Percentiles rank a stretch among this genome's conserved stretches.
Conservation (phyloP, 2,329 filamentous ascomycete genomes). For the Ascocoryne sarcoides region DNA sequence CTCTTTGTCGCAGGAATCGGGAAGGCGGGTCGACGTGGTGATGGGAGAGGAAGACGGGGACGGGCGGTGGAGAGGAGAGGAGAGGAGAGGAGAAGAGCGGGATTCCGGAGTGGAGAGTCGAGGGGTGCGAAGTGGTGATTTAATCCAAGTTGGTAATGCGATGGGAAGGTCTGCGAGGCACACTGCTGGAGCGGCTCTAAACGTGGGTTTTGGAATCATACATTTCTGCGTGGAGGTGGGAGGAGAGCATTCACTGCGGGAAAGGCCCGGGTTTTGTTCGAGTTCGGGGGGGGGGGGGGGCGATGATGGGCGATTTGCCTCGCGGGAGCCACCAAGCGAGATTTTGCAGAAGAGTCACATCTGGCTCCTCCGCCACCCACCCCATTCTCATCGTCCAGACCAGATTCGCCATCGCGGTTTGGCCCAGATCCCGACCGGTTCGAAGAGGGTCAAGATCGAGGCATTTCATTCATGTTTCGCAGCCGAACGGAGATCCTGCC, state of each 20-base stretch:
- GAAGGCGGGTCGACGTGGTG: constrained; percentile 6
- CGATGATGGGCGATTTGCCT: too few species aligned
- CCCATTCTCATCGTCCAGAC: too few species aligned
- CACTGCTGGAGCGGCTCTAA: constrained; percentile 27
- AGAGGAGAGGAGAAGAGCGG: constrained; percentile 1
- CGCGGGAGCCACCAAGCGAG: too few species aligned
- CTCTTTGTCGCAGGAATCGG: constrained; percentile 18
- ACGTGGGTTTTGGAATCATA: constrained; percentile 23
- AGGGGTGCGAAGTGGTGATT: background rate
- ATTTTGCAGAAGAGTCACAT: constrained; percentile 7
- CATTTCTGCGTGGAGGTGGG: constrained; percentile 20
- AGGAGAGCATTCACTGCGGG: constrained; percentile 17
- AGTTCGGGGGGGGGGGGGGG: constrained; percentile 5
- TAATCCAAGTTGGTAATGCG: background rate
- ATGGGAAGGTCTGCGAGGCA: constrained; percentile 20
- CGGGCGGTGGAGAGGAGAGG: constrained; percentile 1
- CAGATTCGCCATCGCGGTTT: constrained; percentile 1
- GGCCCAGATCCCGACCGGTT: too few species aligned
- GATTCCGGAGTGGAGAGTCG: background rate
- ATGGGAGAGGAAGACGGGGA: constrained; percentile 1
- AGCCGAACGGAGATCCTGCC: too few species aligned
- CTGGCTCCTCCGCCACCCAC: background rate
- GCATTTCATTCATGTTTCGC: too few species aligned
- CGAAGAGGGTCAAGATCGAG: too few species aligned
- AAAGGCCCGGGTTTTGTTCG: constrained; percentile 15